Percentiles rank a stretch among this genome's conserved stretches.
Conservation (phyloP, 768 basidiomycete genomes). For the Paxillus involutus region DNA sequence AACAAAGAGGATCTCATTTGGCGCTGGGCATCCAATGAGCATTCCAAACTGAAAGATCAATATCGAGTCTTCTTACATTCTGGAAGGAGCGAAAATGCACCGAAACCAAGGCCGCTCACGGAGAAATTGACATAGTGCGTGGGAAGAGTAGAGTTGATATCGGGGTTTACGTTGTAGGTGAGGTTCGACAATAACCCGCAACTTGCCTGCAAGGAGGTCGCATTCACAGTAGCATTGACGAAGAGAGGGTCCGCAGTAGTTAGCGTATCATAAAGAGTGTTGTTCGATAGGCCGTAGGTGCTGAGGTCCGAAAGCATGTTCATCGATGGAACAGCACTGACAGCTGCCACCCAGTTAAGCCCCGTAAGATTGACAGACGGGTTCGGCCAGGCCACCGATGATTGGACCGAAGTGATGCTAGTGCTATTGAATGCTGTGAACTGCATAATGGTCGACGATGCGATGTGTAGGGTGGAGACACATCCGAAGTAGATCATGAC, state of each 20-base stretch:
- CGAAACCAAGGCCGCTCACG: not conserved
- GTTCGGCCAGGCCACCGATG: slow-evolving; percentile 7
- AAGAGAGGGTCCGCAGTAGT: not conserved
- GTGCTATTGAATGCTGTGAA: slow-evolving; percentile 12
- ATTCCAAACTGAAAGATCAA: no score
- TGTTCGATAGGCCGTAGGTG: slow-evolving; percentile 9
- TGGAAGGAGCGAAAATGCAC: not conserved
- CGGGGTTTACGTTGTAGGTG: not conserved
- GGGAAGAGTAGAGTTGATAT: no score
- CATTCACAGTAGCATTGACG: slow-evolving; percentile 9
- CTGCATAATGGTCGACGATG: slow-evolving; percentile 22
- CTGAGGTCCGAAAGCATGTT: not conserved
- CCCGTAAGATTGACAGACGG: not conserved
- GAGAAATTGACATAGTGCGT: not conserved
- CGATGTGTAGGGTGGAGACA: slow-evolving; percentile 18
- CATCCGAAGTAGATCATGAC: slow-evolving; percentile 15
- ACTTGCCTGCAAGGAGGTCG: slow-evolving; percentile 4
- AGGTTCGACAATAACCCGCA: slow-evolving; percentile 13
- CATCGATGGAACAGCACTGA: not conserved
- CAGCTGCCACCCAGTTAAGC: not conserved
- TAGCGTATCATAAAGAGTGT: slow-evolving; percentile 11
- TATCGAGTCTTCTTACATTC: not conserved
- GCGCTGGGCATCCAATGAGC: no score
- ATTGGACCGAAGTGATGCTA: not conserved
- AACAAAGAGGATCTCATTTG: no score